Conservation (phyloP, 2,329 filamentous ascomycete species). For the Periconia macrospinosa region DNA sequence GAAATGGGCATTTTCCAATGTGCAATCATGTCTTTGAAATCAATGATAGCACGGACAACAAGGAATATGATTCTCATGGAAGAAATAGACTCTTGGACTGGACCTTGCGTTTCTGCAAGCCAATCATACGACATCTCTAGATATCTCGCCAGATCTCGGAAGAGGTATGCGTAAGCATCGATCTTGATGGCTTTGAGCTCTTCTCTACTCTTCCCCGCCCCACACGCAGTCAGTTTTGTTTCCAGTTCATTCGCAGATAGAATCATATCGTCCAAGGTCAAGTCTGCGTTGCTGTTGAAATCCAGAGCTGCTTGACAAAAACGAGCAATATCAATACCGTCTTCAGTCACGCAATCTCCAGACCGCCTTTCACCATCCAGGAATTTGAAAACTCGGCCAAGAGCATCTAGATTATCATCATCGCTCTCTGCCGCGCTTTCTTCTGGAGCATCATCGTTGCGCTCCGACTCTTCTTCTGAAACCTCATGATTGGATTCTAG, state of each 20-base stretch:
- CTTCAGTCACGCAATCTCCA: conserved; percentile 20
- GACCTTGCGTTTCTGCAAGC: conserved; percentile 7
- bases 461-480: no score
- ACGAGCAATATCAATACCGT: conserved; percentile 13
- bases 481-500: no score
- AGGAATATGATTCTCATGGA: conserved; percentile 20
- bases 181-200: conserved; percentile 20
- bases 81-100: conserved; percentile 9
- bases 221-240: conserved; percentile 8
- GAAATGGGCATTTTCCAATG: conserved; percentile 23
- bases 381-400: conserved; percentile 27
- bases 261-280: conserved; percentile 11
- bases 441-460: background rate
- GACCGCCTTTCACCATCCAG: conserved; percentile 15
- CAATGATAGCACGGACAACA: conserved; percentile 19
- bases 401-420: background rate
- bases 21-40: conserved; percentile 25
- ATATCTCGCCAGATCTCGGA: conserved; percentile 19
- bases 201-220: background rate
- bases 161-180: conserved; percentile 31
- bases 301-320: conserved; percentile 11
- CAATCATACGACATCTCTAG: conserved; percentile 20
- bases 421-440: background rate
- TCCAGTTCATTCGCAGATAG: conserved; percentile 10
- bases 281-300: conserved; percentile 3